A percentile compares a stretch with the other conserved stretches of the same genome.
These are phyloP conservation scores for Boletus sp. DNA, from an alignment of 768 basidiomycete genomes.

Conservation along the genomic window DNA sequence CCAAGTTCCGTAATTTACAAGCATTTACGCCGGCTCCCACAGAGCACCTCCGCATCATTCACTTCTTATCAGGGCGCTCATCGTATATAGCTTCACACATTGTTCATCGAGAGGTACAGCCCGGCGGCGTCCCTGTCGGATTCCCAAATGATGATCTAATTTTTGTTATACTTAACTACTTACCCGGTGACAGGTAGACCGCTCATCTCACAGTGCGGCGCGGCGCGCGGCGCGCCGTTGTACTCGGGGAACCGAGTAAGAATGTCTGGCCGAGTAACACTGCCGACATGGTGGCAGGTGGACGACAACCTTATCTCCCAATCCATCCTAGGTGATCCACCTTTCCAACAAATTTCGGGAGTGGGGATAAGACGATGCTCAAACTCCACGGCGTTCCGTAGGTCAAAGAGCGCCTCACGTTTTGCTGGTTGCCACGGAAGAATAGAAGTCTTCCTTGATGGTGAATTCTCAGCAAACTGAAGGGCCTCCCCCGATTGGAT, in stretches of 20 bases:
- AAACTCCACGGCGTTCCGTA: conserved; percentile 27
- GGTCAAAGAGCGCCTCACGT: conserved; percentile 21
- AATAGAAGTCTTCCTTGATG: conserved; percentile 32
- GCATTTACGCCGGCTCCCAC: conserved; percentile 27
- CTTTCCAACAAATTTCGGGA: conserved; percentile 1
- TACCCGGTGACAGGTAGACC: conserved; percentile 24
- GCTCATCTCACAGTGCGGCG: conserved; percentile 17
- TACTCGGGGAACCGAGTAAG: conserved; percentile 21
- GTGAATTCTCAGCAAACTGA: conserved; percentile 20
- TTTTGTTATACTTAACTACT: conserved; percentile 11
- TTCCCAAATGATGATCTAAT: conserved; percentile 26
- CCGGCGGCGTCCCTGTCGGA: conserved; percentile 33
- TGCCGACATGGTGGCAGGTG: conserved; percentile 23
- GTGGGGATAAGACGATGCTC: conserved; percentile 21
- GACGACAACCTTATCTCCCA: not conserved
- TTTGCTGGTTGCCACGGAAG: conserved; percentile 32
- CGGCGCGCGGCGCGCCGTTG: conserved; percentile 2
- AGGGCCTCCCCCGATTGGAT: conserved; percentile 11
- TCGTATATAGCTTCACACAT: conserved; percentile 38
- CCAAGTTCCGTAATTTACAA: conserved; percentile 11
- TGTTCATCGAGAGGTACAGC: conserved; percentile 25
- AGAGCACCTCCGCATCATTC: conserved; percentile 47
- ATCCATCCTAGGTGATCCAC: not conserved
- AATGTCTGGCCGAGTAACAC: not conserved
- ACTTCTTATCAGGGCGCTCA: conserved; percentile 46